Evolutionary conservation across 371 early-diverging fungal species (phyloP).

Genomic region (Mortierella sp.): DNA sequence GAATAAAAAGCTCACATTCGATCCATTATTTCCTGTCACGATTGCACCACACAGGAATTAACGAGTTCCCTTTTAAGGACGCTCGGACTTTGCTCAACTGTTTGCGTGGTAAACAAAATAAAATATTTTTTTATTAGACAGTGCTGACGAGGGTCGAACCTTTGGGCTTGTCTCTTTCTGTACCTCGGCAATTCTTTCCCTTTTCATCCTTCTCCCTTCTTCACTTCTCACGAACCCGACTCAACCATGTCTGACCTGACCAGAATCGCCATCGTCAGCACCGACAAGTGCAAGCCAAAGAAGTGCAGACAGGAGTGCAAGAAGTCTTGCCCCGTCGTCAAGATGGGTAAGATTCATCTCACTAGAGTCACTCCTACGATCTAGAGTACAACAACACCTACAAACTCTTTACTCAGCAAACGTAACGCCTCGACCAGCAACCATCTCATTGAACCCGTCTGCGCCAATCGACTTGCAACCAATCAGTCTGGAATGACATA

Average conservation of each 20-base stretch:
- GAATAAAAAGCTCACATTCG: background rate
- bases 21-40: too few species aligned
- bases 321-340: constrained; percentile 66
- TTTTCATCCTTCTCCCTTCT: constrained; percentile 22
- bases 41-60: too few species aligned
- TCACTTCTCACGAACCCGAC: constrained; percentile 7
- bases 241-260: constrained; percentile 79
- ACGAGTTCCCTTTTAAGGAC: too few species aligned
- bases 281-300: constrained; percentile 99
- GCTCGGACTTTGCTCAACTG: too few species aligned
- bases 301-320: constrained; percentile 99
- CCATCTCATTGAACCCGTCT: background rate
- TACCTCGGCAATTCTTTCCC: constrained; percentile 17
- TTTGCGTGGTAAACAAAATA: too few species aligned
- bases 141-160: background rate
- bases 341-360: constrained; percentile 67
- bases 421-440: background rate
- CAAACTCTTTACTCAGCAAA: background rate
- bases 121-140: constrained; percentile 14
- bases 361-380: background rate
- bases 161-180: constrained; percentile 6
- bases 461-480: background rate
- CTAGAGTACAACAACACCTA: constrained; percentile 17
- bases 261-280: constrained; percentile 97
- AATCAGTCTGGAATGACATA: background rate